phyloP scores from a whole-genome alignment of 2,329 filamentous ascomycete genomes.

The Lecanoromycetidae sp. region DNA sequence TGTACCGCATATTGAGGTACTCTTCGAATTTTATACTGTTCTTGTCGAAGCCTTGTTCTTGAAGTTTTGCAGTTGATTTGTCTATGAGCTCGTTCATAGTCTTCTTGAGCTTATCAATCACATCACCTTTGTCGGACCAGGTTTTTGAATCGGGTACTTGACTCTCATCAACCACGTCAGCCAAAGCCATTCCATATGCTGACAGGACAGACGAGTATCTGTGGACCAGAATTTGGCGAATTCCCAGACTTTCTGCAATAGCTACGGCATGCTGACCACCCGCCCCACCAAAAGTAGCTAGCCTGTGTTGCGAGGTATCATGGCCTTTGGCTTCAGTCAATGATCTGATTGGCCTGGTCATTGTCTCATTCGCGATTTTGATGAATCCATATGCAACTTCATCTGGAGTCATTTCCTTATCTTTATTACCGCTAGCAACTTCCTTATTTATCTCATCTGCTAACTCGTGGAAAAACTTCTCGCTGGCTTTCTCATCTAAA shows the following conservation, averaged over 20 bases:
- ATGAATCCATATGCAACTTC: conserved; percentile 84
- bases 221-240: conserved; percentile 75
- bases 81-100: conserved; percentile 71
- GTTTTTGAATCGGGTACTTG: conserved; percentile 50
- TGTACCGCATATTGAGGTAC: conserved; percentile 87
- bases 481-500: conserved; percentile 63
- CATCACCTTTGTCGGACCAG: conserved; percentile 46
- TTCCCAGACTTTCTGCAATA: conserved; percentile 72
- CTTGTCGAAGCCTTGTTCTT: conserved; percentile 67
- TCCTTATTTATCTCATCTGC: conserved; percentile 68
- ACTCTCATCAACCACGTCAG: conserved; percentile 82
- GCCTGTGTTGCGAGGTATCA: conserved; percentile 77
- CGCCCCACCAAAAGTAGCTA: conserved; percentile 85
- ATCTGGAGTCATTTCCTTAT: conserved; percentile 58
- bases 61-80: conserved; percentile 56
- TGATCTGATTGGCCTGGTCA: conserved; percentile 81
- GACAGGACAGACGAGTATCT: conserved; percentile 80
- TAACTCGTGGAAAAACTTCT: conserved; percentile 61
- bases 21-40: conserved; percentile 72
- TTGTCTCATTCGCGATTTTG: conserved; percentile 80
- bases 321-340: conserved; percentile 87
- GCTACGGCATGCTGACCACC: conserved; percentile 88
- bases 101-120: conserved; percentile 49
- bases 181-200: conserved; percentile 84
- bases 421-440: conserved; percentile 45